phyloP scores from a whole-genome alignment of 371 early-diverging fungal species.

The Synchytrium microbalum region DNA sequence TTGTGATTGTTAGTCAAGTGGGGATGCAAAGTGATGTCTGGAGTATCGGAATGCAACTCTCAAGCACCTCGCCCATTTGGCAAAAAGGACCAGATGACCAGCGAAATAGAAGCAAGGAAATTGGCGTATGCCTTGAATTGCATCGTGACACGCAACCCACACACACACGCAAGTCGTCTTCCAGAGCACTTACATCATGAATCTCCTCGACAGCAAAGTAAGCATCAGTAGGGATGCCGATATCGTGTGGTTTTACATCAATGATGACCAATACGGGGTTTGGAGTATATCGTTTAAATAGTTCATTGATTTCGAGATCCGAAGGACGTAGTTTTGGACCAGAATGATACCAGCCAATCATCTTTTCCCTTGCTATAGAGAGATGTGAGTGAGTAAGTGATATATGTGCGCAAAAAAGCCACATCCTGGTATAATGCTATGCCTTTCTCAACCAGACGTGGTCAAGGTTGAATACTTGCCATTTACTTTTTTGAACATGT shows the following conservation, averaged over 20 bases:
- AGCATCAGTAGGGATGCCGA: slow-evolving; percentile 94
- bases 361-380: slow-evolving; percentile 81
- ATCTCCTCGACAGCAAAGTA: slow-evolving; percentile 90
- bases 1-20: not conserved
- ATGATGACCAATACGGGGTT: slow-evolving; percentile 93
- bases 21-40: not conserved
- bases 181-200: slow-evolving; percentile 59
- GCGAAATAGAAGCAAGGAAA: too few relatives aligned
- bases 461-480: slow-evolving; percentile 41
- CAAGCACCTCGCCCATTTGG: too few relatives aligned
- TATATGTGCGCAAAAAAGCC: not conserved
- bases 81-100: too few relatives aligned
- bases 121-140: slow-evolving; percentile 3
- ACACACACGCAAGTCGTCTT: slow-evolving; percentile 6
- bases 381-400: not conserved
- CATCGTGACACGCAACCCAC: not conserved
- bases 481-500: slow-evolving; percentile 99
- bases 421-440: too few relatives aligned
- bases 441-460: not conserved
- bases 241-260: slow-evolving; percentile 86
- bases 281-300: slow-evolving; percentile 88
- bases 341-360: slow-evolving; percentile 99
- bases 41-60: too few relatives aligned
- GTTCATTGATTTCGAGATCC: slow-evolving; percentile 98
- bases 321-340: slow-evolving; percentile 95